Percentiles rank a stretch among this genome's conserved stretches.
phyloP scores from a whole-genome alignment of 2,329 filamentous ascomycete species.

The Colletotrichum neosansevieriae region DNA sequence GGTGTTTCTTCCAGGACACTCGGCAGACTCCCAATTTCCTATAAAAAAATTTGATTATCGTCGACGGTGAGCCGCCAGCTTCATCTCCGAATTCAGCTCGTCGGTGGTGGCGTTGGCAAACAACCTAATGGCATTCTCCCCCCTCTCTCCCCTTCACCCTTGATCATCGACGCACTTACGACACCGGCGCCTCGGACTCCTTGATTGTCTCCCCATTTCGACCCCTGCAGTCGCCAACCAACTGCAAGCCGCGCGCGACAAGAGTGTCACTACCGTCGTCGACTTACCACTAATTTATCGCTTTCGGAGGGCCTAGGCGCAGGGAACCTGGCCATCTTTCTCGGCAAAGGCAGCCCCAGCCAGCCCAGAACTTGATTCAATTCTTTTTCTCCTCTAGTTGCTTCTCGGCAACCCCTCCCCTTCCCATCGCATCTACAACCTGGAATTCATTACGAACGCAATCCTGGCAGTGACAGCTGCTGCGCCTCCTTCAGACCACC shows the following conservation, averaged over 20 bases:
- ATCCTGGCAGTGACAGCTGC: conserved; percentile 35
- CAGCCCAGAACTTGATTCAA: conserved; percentile 21
- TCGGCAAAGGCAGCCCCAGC: conserved; percentile 8
- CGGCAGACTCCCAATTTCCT: conserved; percentile 1
- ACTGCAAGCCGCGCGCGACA: conserved; percentile 18
- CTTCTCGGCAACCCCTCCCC: conserved; percentile 1
- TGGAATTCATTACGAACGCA: conserved; percentile 13
- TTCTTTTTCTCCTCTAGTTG: not conserved
- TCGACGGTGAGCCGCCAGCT: conserved; percentile 6
- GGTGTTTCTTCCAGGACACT: not conserved
- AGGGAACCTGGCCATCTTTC: conserved; percentile 26
- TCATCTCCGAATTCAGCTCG: not conserved
- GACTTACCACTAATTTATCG: conserved; percentile 15
- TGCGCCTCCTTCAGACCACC: conserved; percentile 31
- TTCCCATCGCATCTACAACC: not conserved
- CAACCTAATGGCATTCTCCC: not conserved
- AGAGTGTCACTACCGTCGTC: conserved; percentile 11
- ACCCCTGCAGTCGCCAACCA: conserved; percentile 30
- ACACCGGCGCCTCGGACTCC: conserved; percentile 9
- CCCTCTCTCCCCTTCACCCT: not conserved
- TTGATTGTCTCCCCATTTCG: conserved; percentile 8
- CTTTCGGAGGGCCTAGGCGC: conserved; percentile 2
- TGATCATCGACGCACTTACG: conserved; percentile 12
- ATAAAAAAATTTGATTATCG: not conserved
- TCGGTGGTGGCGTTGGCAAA: conserved; percentile 14